Evolutionary conservation across 805 yeast species (phyloP).

Genomic region (Saturnispora besseyi): DNA sequence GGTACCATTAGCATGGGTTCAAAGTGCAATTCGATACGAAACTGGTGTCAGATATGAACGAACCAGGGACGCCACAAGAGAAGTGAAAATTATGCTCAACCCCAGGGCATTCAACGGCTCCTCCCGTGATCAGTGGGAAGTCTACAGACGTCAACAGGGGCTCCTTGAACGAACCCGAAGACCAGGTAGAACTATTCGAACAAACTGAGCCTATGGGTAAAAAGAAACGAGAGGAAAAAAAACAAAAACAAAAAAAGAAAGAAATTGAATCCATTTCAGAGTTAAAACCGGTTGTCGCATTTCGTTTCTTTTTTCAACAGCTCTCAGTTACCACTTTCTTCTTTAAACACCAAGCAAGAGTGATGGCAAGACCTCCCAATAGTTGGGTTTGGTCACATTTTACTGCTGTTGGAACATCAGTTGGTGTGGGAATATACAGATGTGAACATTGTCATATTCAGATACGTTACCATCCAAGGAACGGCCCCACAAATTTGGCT

Average conservation of each 20-base stretch:
- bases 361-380: constrained; percentile 30
- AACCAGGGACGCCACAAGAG: constrained; percentile 11
- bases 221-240: constrained; percentile 9
- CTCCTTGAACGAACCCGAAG: constrained; percentile 67
- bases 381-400: constrained; percentile 31
- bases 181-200: constrained; percentile 21
- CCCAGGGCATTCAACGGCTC: constrained; percentile 78
- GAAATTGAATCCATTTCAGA: neutral
- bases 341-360: neutral
- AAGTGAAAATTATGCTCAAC: constrained; percentile 67
- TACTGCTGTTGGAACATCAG: constrained; percentile 15
- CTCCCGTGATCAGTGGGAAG: constrained; percentile 89
- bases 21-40: constrained; percentile 6
- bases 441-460: constrained; percentile 24
- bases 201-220: constrained; percentile 4
- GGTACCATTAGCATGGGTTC: constrained; percentile 2
- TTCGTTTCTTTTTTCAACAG: constrained; percentile 6
- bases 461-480: constrained; percentile 26
- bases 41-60: constrained; percentile 3
- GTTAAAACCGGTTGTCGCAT: constrained; percentile 8
- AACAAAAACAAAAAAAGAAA: neutral
- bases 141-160: constrained; percentile 92
- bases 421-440: constrained; percentile 5
- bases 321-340: neutral
- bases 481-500: constrained; percentile 30